Percentiles rank a stretch among this genome's conserved stretches.
Evolutionary conservation across 2,329 filamentous ascomycete genomes (phyloP).

Genomic region (Albophoma yamanashiensis): DNA sequence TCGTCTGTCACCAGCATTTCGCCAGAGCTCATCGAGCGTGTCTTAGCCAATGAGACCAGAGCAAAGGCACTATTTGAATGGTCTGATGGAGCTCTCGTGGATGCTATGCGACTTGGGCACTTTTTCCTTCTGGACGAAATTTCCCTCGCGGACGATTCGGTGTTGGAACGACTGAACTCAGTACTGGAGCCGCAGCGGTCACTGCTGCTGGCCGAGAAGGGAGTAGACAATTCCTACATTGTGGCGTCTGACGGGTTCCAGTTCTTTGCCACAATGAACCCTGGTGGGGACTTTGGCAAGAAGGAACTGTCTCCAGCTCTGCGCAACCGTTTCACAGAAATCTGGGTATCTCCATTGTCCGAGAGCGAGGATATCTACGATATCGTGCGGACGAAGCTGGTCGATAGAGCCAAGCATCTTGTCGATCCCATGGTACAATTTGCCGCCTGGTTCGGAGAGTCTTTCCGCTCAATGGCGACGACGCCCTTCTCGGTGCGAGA

Average conservation of each 20-base stretch:
- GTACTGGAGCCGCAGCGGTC: slow-evolving; percentile 84
- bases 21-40: slow-evolving; percentile 32
- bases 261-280: slow-evolving; percentile 98
- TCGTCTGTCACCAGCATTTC: slow-evolving; percentile 40
- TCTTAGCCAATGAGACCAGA: slow-evolving; percentile 42
- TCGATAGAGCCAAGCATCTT: slow-evolving; percentile 39
- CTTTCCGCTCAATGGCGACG: slow-evolving; percentile 64
- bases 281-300: slow-evolving; percentile 96
- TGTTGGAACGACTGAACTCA: slow-evolving; percentile 90
- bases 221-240: slow-evolving; percentile 71
- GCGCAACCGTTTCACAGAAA: slow-evolving; percentile 94
- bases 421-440: slow-evolving; percentile 71
- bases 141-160: slow-evolving; percentile 93
- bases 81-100: slow-evolving; percentile 86
- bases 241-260: slow-evolving; percentile 73
- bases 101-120: slow-evolving; percentile 82
- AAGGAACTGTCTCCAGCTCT: slow-evolving; percentile 91
- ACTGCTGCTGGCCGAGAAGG: slow-evolving; percentile 88
- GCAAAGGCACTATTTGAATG: slow-evolving; percentile 89
- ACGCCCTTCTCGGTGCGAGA: slow-evolving; percentile 85
- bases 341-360: slow-evolving; percentile 88
- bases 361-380: slow-evolving; percentile 77
- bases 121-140: slow-evolving; percentile 97
- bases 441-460: slow-evolving; percentile 82
- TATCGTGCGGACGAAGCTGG: slow-evolving; percentile 72